Evolutionary conservation across 73 alveolate genomes (phyloP), one percentile per base, ranked within the genome.

Genomic region (Durusdinium trenchii): DNA sequence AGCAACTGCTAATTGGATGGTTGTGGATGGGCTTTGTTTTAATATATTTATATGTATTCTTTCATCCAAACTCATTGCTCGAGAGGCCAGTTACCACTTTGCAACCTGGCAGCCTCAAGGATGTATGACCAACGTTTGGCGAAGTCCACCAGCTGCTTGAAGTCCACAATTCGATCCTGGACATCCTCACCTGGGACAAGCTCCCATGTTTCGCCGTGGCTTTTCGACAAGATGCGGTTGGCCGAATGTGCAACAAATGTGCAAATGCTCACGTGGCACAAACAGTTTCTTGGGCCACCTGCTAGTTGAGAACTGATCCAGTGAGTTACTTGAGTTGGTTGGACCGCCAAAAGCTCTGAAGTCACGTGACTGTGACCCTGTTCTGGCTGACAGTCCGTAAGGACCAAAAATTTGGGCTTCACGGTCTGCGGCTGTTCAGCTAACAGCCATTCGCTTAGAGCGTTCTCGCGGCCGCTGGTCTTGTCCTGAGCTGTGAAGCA

Each of bases 391-490:
- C 86, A 62, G 36, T 61, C 85, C 28, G 73, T 89, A 20, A 89
- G 96, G 86, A 89, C n/a, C 62, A 89, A 42, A 47, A 89, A 89
- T 69, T 64, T 43, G 42, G 84, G 96, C 67, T 71, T 62, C 64
- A 86, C 82, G 38, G 51, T 6, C 4, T 69, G 35, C 9, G 96
- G 96, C 52, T 64, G 96, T 45, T 89, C 96, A 12, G 96, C 96
- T 52, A 89, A 71, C 67, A 89, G 96, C 96, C 96, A 89, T 54
- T 89, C 96, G 12, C 86, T 89, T 75, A 84, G 51, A 40, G 54
- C 75, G 36, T 48, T 51, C 76, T 84, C 94, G 7, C 91, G 71
- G 12, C 91, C 91, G 50, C 91, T 64, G 48, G 35, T 81, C 71
- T 81, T 81, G 43, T 81, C 91, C 91, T 81, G 48, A 67, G 73